Evolutionary conservation across 805 yeast genomes (phyloP).

Genomic region (Nakazawaea sp.): DNA sequence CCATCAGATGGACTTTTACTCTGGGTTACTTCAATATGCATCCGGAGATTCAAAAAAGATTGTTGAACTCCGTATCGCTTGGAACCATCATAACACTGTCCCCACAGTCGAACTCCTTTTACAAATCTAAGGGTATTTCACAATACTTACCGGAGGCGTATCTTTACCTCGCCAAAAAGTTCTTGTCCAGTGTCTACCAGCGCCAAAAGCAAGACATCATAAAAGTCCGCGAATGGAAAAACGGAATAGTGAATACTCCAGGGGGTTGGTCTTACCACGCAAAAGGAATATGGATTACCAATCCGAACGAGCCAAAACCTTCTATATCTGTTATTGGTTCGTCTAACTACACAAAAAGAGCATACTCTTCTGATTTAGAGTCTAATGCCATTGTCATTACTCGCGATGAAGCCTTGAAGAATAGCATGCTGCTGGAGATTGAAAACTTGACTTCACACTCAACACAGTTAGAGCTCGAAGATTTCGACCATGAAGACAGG

Average conservation of each 20-base stretch:
- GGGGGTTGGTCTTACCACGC: conserved; percentile 98
- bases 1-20: conserved; percentile 76
- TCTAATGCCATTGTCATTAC: conserved; percentile 80
- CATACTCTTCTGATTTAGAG: conserved; percentile 84
- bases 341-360: conserved; percentile 87
- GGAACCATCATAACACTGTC: conserved; percentile 87
- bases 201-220: conserved; percentile 39
- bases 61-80: conserved; percentile 49
- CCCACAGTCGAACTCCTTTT: conserved; percentile 91
- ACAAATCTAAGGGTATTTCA: conserved; percentile 75
- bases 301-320: conserved; percentile 53
- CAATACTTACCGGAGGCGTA: conserved; percentile 83
- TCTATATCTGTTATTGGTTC: conserved; percentile 82
- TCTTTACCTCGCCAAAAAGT: conserved; percentile 62
- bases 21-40: conserved; percentile 96
- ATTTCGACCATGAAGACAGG: conserved; percentile 58
- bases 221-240: conserved; percentile 74
- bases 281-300: conserved; percentile 83
- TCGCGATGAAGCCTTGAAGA: conserved; percentile 50
- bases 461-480: conserved; percentile 44
- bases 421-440: conserved; percentile 54
- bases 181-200: conserved; percentile 44
- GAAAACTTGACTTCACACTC: conserved; percentile 52
- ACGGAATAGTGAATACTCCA: conserved; percentile 73
- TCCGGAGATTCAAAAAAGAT: conserved; percentile 55